These are phyloP conservation scores for Phycomyces blakesleeanus DNA, from an alignment of 192 early-diverging fungal species.

Conservation along the genomic window DNA sequence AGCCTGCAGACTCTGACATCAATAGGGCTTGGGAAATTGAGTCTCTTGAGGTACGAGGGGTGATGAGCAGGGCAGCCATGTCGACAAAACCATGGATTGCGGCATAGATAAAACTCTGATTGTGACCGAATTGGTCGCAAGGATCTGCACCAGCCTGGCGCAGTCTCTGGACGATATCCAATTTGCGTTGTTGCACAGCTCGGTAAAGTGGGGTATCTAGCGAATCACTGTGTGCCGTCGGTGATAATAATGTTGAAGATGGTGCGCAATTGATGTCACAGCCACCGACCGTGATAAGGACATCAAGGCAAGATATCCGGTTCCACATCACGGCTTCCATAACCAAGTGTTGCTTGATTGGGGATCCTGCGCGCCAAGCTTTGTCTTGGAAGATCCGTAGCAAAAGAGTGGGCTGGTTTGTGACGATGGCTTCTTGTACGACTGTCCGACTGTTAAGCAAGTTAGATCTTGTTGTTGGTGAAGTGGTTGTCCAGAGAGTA, in stretches of 20 bases:
- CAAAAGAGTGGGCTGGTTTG: constrained; percentile 2
- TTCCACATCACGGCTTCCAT: constrained; percentile 27
- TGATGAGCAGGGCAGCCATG: constrained; percentile 18
- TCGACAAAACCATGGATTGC: constrained; percentile 28
- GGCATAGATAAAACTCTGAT: constrained; percentile 24
- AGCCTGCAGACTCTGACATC: constrained; percentile 5
- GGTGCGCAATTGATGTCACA: constrained; percentile 5
- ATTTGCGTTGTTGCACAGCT: constrained; percentile 32
- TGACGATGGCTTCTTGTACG: constrained; percentile 14
- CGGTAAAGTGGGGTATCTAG: constrained; percentile 10
- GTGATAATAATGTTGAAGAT: too few relatives aligned
- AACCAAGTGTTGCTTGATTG: not conserved
- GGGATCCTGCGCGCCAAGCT: not conserved
- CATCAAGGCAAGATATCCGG: constrained; percentile 21
- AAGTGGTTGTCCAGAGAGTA: constrained; percentile 3
- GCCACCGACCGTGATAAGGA: constrained; percentile 9
- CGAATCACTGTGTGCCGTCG: too few relatives aligned
- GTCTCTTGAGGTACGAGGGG: constrained; percentile 13
- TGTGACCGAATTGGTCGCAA: constrained; percentile 10
- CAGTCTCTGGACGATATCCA: constrained; percentile 26
- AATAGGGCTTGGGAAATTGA: constrained; percentile 23
- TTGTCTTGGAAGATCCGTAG: constrained; percentile 7
- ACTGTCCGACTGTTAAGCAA: not conserved
- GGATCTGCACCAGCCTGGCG: constrained; percentile 15
- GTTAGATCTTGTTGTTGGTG: too few relatives aligned